A percentile compares a stretch with the other conserved stretches of the same genome.
phyloP scores from a whole-genome alignment of 2,329 filamentous ascomycete genomes.

The Fusarium sororula region DNA sequence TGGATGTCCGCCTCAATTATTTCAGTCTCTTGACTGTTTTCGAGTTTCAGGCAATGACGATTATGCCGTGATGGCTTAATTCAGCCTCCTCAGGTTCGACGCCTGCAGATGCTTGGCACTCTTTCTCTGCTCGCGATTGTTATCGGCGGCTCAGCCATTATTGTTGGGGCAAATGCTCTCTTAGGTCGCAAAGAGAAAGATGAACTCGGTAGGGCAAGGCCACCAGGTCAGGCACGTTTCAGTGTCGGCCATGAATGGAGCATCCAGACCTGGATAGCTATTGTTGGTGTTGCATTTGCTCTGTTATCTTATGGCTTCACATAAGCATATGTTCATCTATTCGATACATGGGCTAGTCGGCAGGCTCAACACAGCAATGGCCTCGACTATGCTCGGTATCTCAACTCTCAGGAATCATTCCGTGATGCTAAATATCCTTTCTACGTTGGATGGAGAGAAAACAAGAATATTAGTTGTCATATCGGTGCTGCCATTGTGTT shows the following conservation, averaged over 20 bases:
- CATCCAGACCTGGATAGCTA: not conserved
- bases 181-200: not conserved
- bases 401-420: not conserved
- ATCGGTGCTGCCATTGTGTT: not conserved
- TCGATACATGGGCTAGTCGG: conserved; percentile 1
- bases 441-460: not conserved
- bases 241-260: not conserved
- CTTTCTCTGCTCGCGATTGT: not conserved
- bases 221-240: not conserved
- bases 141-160: not conserved
- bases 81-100: not conserved
- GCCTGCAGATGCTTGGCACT: conserved; percentile 5
- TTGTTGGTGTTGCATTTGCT: not conserved
- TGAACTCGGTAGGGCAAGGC: not conserved
- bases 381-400: conserved; percentile 7
- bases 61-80: not conserved
- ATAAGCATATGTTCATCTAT: conserved; percentile 2
- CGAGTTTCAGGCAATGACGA: not conserved
- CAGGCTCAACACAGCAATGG: not conserved
- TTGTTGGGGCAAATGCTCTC: not conserved
- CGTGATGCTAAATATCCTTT: not conserved
- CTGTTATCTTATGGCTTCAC: not conserved
- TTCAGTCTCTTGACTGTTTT: not conserved
- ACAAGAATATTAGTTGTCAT: not conserved
- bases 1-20: not conserved